A percentile compares a stretch with the other conserved stretches of the same genome.
phyloP scores from a whole-genome alignment of 2,329 filamentous ascomycete species.

The Cladophialophora bantiana region DNA sequence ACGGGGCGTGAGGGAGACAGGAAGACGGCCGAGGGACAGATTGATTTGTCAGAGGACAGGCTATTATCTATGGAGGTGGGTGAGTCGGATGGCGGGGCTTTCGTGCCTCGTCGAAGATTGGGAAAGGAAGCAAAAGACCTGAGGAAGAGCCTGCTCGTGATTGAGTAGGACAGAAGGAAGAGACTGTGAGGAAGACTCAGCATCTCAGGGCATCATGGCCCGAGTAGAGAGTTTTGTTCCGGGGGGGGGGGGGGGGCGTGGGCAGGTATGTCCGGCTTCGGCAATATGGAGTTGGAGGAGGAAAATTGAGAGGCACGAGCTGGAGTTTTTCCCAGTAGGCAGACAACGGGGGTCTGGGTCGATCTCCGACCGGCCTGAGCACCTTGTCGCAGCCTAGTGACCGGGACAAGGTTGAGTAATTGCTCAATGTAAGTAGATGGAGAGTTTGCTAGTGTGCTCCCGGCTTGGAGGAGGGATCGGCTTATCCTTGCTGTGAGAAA shows the following conservation, averaged over 20 bases:
- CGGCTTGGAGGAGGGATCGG: background rate
- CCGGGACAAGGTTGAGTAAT: constrained; percentile 3
- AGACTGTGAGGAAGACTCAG: constrained; percentile 29
- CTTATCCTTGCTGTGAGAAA: constrained; percentile 3
- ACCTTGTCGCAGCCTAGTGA: background rate
- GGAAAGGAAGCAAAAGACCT: constrained; percentile 10
- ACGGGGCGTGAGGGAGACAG: constrained; percentile 14
- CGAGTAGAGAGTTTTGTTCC: constrained; percentile 15
- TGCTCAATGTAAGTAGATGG: constrained; percentile 2
- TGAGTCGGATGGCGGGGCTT: constrained; percentile 27
- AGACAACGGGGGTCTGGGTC: background rate
- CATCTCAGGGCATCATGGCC: constrained; percentile 37
- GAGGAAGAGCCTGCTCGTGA: constrained; percentile 4
- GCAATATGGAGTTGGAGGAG: constrained; percentile 24
- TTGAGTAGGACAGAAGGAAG: constrained; percentile 22
- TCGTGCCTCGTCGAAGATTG: constrained; percentile 14
- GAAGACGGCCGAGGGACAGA: constrained; percentile 22
- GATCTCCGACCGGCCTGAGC: constrained; percentile 16
- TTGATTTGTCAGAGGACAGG: constrained; percentile 32
- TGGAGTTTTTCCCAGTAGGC: background rate
- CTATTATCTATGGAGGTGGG: constrained; percentile 19
- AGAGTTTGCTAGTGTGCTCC: constrained; percentile 1
- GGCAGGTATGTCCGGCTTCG: constrained; percentile 24
- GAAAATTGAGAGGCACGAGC: background rate
- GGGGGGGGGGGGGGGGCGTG: constrained; percentile 13